A percentile compares a stretch with the other conserved stretches of the same genome.
Evolutionary conservation across 2,329 filamentous ascomycete genomes (phyloP).

Genomic region (Cercospora janseana): DNA sequence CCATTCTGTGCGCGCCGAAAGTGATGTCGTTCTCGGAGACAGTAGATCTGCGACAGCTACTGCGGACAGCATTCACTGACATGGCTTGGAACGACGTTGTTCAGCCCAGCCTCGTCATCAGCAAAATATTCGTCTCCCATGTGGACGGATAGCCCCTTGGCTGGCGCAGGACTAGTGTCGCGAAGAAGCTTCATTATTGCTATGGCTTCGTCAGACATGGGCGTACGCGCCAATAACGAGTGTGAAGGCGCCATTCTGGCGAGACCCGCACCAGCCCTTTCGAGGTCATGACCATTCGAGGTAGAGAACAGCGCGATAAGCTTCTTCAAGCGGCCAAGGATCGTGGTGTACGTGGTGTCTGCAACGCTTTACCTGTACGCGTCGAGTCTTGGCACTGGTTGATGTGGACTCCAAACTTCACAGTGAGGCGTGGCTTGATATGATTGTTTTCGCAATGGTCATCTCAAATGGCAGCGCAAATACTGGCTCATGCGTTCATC

Average conservation of each 20-base stretch:
- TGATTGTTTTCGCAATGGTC: background rate
- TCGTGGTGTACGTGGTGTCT: background rate
- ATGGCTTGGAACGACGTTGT: slow-evolving; percentile 2
- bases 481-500: slow-evolving; percentile 2
- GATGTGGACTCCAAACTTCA: slow-evolving; percentile 4
- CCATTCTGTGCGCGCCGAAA: too few species aligned
- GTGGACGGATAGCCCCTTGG: slow-evolving; percentile 10
- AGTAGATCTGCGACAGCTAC: background rate
- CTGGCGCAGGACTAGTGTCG: slow-evolving; percentile 5
- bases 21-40: background rate
- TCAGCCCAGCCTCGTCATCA: slow-evolving; percentile 12
- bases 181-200: slow-evolving; percentile 1
- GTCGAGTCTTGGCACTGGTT: background rate
- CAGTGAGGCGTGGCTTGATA: slow-evolving; percentile 10
- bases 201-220: too few species aligned
- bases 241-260: too few species aligned
- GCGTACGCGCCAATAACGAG: too few species aligned
- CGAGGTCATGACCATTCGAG: background rate
- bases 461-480: background rate
- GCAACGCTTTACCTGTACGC: background rate
- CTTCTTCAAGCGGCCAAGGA: background rate
- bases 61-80: background rate
- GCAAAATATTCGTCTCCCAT: slow-evolving; percentile 1
- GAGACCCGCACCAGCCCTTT: background rate
- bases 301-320: background rate